A percentile compares a stretch with the other conserved stretches of the same genome.
These are phyloP conservation scores for Hygrophorus pudorinus DNA, from an alignment of 768 basidiomycete species.

Conservation along the genomic window DNA sequence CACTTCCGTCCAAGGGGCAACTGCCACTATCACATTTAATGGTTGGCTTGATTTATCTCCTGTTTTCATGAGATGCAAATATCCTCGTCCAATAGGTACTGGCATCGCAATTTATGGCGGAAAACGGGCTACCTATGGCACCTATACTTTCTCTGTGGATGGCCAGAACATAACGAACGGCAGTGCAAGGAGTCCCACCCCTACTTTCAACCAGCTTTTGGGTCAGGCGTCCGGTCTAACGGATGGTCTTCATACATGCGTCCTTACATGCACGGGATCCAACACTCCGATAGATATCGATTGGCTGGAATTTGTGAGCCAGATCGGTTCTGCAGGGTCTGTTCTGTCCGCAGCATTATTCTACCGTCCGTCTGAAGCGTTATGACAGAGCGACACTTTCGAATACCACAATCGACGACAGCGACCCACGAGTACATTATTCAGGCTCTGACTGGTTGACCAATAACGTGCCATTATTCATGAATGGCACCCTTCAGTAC, in stretches of 20 bases:
- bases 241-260: slow-evolving; percentile 37
- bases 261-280: slow-evolving; percentile 34
- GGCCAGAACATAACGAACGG: slow-evolving; percentile 25
- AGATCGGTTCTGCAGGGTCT: slow-evolving; percentile 28
- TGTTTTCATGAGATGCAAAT: not conserved
- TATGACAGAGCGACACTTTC: slow-evolving; percentile 16
- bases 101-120: slow-evolving; percentile 45
- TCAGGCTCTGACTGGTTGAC: slow-evolving; percentile 26
- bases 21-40: slow-evolving; percentile 39
- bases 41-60: slow-evolving; percentile 21
- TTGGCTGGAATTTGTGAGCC: slow-evolving; percentile 31
- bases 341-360: slow-evolving; percentile 6
- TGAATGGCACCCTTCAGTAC: slow-evolving; percentile 35
- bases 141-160: slow-evolving; percentile 35
- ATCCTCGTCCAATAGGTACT: slow-evolving; percentile 25
- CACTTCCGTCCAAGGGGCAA: slow-evolving; percentile 33
- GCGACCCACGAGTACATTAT: slow-evolving; percentile 27
- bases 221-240: slow-evolving; percentile 31
- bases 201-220: slow-evolving; percentile 28
- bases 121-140: slow-evolving; percentile 34
- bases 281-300: slow-evolving; percentile 40
- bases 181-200: slow-evolving; percentile 20
- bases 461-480: slow-evolving; percentile 19
- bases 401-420: slow-evolving; percentile 31
- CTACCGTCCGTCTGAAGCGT: slow-evolving; percentile 1